Evolutionary conservation across 345 rosid genomes (phyloP).

Genomic region (Firmiana major): DNA sequence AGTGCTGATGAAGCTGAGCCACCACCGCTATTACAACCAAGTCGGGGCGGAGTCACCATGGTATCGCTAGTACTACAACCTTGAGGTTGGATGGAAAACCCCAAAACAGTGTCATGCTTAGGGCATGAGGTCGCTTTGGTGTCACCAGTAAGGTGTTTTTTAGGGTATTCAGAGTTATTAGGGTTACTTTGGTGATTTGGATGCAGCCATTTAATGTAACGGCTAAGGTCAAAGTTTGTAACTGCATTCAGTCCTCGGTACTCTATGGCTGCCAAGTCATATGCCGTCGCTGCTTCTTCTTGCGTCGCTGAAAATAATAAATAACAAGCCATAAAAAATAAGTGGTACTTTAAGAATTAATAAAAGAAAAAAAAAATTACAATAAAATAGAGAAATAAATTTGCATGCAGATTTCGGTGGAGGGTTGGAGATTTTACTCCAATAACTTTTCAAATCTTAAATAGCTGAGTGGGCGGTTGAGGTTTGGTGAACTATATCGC

Average conservation of each 20-base stretch:
- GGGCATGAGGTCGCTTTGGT: neutral
- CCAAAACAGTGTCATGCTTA: neutral
- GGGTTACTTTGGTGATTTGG: slow-evolving; percentile 22
- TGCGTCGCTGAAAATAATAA: slow-evolving; percentile 59
- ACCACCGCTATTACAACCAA: neutral
- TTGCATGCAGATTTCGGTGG: slow-evolving; percentile 34
- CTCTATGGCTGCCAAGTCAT: slow-evolving; percentile 89
- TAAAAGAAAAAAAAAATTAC: neutral
- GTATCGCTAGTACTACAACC: neutral
- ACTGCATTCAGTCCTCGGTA: slow-evolving; percentile 88
- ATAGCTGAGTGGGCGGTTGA: slow-evolving; percentile 32
- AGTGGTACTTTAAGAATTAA: neutral
- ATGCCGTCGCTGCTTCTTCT: slow-evolving; percentile 92
- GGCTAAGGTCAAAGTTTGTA: slow-evolving; percentile 84
- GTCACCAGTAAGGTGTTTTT: slow-evolving; percentile 3
- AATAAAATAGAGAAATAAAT: slow-evolving; percentile 13
- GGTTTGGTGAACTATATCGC: slow-evolving; percentile 41
- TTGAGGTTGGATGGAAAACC: slow-evolving; percentile 17
- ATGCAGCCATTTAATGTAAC: slow-evolving; percentile 56
- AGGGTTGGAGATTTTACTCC: neutral
- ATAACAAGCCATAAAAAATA: neutral
- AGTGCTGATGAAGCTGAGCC: slow-evolving; percentile 43
- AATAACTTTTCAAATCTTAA: slow-evolving; percentile 11
- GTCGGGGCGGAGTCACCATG: neutral
- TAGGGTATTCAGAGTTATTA: neutral